These are phyloP conservation scores for Auricularia sp. DNA, from an alignment of 768 basidiomycete species.

Conservation along the genomic window DNA sequence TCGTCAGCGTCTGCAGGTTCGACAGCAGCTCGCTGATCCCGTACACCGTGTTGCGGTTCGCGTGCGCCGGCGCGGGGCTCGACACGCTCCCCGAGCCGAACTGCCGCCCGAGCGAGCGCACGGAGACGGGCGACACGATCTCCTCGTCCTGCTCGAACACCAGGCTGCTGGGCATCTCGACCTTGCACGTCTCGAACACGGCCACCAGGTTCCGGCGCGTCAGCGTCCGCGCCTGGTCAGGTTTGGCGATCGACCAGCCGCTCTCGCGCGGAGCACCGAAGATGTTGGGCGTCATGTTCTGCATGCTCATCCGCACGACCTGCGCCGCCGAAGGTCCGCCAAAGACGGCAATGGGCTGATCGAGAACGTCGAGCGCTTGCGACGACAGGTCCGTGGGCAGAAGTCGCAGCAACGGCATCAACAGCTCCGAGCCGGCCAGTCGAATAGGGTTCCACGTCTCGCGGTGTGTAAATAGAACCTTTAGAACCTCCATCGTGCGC, in stretches of 20 bases:
- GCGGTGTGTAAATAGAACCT: slow-evolving; percentile 77
- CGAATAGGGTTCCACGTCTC: slow-evolving; percentile 68
- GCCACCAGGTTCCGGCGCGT: slow-evolving; percentile 74
- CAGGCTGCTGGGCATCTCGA: slow-evolving; percentile 26
- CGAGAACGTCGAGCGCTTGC: slow-evolving; percentile 85
- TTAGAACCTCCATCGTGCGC: slow-evolving; percentile 78
- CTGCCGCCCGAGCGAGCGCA: neutral
- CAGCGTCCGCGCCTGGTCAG: slow-evolving; percentile 44
- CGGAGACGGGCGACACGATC: neutral
- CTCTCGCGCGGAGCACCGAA: slow-evolving; percentile 76
- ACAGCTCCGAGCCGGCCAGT: slow-evolving; percentile 69
- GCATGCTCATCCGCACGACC: slow-evolving; percentile 86
- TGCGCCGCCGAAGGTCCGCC: slow-evolving; percentile 71
- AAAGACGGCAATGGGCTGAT: slow-evolving; percentile 75
- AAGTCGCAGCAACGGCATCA: slow-evolving; percentile 83
- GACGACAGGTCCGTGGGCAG: slow-evolving; percentile 79
- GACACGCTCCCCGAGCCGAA: neutral
- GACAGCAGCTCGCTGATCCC: neutral
- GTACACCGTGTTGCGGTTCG: neutral
- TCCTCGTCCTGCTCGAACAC: neutral
- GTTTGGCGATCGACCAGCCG: slow-evolving; percentile 78
- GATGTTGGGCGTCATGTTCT: slow-evolving; percentile 37
- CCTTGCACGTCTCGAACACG: slow-evolving; percentile 73
- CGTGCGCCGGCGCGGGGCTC: neutral
- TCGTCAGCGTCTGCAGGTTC: neutral